Evolutionary conservation across 345 rosid species (phyloP), one percentile per base, ranked within the genome.

Genomic region (Salix koriyanagi): DNA sequence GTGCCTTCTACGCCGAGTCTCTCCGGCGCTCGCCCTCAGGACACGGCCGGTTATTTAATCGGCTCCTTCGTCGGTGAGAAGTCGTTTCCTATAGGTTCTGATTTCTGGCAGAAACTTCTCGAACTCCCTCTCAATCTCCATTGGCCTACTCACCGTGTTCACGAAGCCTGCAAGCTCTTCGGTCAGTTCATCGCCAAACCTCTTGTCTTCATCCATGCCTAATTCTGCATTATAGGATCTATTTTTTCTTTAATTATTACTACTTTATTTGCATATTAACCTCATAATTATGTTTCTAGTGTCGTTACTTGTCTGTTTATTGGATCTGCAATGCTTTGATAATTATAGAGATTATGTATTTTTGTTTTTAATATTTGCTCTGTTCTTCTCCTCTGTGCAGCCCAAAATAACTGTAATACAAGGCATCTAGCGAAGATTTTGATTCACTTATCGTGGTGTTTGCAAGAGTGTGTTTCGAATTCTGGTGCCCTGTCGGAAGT

Each of bases 51-150:
- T 86, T 84, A 91, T 72, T 87, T 94, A 83, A 90, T 92, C 75
- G 86, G 88, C 6, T 80, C 91, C n/a, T 89, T 96, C 25, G 94
- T 96, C 69, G 99, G 98, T n/a, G 97, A 91, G 85, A 92, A 93
- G 83, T 90, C 97, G 69, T 89, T 93, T 75, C 97, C 98, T 0
- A 77, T 96, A 70, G 84, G 83, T 39, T 96, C 98, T 26, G 97
- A 96, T 86, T 91, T 91, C 88, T 96, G 99, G 99, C 90, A 89
- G 83, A 93, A 92, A 80, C 97, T 96, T 13, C 89, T 96, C 23
- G 92, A 90, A 82, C 92, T 96, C 75, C 99, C 97, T 46, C 81
- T 82, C 82, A 87, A 86, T 77, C 90, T 91, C 52, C 90, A 79
- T 39, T 96, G 98, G 97, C 89, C 91, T 6, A 68, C 81, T 62